These are phyloP conservation scores for Mortierella alpina DNA, from an alignment of 192 early-diverging fungal genomes.

Conservation along the genomic window DNA sequence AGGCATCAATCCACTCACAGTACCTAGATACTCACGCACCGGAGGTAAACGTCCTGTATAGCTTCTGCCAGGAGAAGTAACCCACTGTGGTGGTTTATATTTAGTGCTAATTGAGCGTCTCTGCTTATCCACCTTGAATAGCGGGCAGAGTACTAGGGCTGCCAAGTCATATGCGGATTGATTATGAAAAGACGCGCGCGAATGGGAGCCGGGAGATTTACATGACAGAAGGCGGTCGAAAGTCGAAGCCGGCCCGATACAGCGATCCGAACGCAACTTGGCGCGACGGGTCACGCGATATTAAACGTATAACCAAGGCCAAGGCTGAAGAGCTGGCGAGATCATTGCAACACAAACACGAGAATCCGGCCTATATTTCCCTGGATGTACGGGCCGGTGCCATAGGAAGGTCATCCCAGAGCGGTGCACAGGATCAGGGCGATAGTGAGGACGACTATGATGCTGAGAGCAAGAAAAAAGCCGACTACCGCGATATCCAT, in stretches of 20 bases:
- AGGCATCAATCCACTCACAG: slow-evolving; percentile 9
- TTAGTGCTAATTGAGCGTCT: background rate
- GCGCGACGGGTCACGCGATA: slow-evolving; percentile 37
- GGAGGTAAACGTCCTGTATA: slow-evolving; percentile 36
- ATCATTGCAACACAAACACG: background rate
- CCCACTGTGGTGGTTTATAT: background rate
- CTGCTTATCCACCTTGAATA: background rate
- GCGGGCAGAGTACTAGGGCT: slow-evolving; percentile 41
- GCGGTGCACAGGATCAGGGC: background rate
- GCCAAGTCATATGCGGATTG: slow-evolving; percentile 23
- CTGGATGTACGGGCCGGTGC: slow-evolving; percentile 13
- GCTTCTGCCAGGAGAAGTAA: too few species aligned
- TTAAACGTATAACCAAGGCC: slow-evolving; percentile 39
- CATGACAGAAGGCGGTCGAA: slow-evolving; percentile 2
- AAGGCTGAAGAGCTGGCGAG: slow-evolving; percentile 41
- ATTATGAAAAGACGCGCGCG: slow-evolving; percentile 30
- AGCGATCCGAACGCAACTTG: slow-evolving; percentile 39
- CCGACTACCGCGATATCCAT: slow-evolving; percentile 60
- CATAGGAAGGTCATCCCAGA: background rate
- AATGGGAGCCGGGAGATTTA: slow-evolving; percentile 24
- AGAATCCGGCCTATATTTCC: slow-evolving; percentile 30
- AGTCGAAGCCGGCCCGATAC: slow-evolving; percentile 15
- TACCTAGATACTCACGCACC: slow-evolving; percentile 39
- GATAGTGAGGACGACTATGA: background rate
- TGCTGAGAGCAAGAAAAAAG: slow-evolving; percentile 14